Conservation (phyloP, 129 eudicot species). For the Rutidosis leptorrhynchoides region DNA sequence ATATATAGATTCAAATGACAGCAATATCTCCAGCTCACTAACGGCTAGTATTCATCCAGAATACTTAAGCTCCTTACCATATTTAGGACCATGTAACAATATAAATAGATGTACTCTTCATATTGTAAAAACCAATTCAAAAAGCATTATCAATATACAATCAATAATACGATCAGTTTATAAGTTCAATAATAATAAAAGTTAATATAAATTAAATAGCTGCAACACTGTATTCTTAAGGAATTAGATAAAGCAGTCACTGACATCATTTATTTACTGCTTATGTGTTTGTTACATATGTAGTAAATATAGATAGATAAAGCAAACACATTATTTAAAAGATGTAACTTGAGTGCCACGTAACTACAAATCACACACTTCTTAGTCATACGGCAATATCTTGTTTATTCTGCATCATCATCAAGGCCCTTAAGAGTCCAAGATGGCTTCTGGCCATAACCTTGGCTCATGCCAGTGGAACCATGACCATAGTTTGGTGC, state of each 20-base stretch:
- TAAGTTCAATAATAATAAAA: too few relatives aligned
- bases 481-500: constrained; percentile 13
- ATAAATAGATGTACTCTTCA: too few relatives aligned
- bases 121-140: too few relatives aligned
- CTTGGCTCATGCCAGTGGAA: constrained; percentile 27
- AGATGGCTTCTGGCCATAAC: constrained; percentile 26
- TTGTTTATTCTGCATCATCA: constrained; percentile 33
- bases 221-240: constrained; percentile 15
- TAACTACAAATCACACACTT: constrained; percentile 23
- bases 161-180: too few relatives aligned
- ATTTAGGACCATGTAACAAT: too few relatives aligned
- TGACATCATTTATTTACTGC: constrained; percentile 23
- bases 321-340: constrained; percentile 34
- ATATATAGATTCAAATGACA: too few relatives aligned
- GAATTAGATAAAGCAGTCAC: constrained; percentile 8
- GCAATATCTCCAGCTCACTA: too few relatives aligned
- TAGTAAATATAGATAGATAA: constrained; percentile 11
- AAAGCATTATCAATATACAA: too few relatives aligned
- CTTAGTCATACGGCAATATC: constrained; percentile 14
- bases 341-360: constrained; percentile 26
- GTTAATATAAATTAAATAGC: not conserved
- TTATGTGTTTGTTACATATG: constrained; percentile 23
- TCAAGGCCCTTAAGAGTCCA: constrained; percentile 47
- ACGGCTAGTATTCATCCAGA: too few relatives aligned
- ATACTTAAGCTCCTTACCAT: too few relatives aligned